phyloP scores from a whole-genome alignment of 2,329 filamentous ascomycete genomes.

The Phaeoacremonium minimum region DNA sequence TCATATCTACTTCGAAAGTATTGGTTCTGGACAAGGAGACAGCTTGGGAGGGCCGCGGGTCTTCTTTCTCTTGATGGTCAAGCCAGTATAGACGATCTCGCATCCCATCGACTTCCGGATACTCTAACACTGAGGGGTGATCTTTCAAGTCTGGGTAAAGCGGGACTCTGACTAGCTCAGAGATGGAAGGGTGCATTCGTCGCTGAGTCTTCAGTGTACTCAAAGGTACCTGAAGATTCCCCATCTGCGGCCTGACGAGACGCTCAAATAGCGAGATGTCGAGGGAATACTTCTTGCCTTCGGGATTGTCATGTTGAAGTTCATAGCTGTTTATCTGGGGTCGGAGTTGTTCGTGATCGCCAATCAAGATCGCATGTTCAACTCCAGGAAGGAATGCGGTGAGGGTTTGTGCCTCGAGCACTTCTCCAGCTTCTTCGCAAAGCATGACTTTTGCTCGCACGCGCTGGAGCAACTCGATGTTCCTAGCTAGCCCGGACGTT shows the following conservation, averaged over 20 bases:
- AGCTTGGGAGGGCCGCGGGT: slow-evolving; percentile 28
- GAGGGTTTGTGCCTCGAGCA: slow-evolving; percentile 60
- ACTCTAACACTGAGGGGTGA: slow-evolving; percentile 25
- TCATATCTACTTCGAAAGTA: slow-evolving; percentile 60
- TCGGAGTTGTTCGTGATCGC: slow-evolving; percentile 59
- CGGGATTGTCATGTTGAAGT: slow-evolving; percentile 44
- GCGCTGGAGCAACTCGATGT: slow-evolving; percentile 42
- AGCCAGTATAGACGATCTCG: slow-evolving; percentile 54
- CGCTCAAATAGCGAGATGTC: slow-evolving; percentile 61
- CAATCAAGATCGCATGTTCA: slow-evolving; percentile 60
- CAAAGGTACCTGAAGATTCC: slow-evolving; percentile 2
- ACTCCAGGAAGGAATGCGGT: slow-evolving; percentile 54
- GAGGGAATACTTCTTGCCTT: slow-evolving; percentile 45
- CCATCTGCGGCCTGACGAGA: slow-evolving; percentile 27
- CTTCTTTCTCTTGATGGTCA: slow-evolving; percentile 49
- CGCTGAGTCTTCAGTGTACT: slow-evolving; percentile 38
- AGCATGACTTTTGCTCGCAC: slow-evolving; percentile 53
- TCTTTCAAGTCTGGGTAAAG: slow-evolving; percentile 56
- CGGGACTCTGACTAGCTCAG: slow-evolving; percentile 50
- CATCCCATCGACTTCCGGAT: slow-evolving; percentile 51
- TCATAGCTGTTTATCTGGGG: slow-evolving; percentile 53
- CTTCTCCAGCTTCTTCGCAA: slow-evolving; percentile 66
- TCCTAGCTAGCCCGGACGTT: slow-evolving; percentile 52
- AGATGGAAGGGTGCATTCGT: slow-evolving; percentile 62
- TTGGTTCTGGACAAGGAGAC: slow-evolving; percentile 54